Evolutionary conservation across 2,329 filamentous ascomycete species (phyloP).

Genomic region (Colletotrichum caudatum): DNA sequence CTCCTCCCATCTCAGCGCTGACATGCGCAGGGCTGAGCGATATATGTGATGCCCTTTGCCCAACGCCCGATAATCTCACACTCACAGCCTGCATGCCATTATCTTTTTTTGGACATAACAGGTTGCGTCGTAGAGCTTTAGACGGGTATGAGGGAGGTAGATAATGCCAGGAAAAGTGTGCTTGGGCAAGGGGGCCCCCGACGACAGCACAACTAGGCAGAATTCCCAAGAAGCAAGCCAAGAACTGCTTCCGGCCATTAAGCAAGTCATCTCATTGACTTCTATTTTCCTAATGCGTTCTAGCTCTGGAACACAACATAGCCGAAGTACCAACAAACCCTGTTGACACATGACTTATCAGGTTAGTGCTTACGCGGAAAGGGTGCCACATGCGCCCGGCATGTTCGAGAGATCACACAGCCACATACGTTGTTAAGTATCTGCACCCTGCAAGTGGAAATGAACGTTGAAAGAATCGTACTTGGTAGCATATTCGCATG

Average conservation of each 20-base stretch:
- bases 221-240: no score
- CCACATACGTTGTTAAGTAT: neutral
- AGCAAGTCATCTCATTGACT: neutral
- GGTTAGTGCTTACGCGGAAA: neutral
- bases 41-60: neutral
- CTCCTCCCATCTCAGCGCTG: neutral
- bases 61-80: neutral
- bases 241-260: neutral
- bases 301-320: neutral
- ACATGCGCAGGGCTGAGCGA: neutral
- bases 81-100: neutral
- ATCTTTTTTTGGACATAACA: conserved; percentile 6
- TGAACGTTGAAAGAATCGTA: no score
- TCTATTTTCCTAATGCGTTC: conserved; percentile 1
- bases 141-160: neutral
- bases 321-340: neutral
- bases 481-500: no score
- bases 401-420: neutral
- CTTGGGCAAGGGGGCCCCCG: no score
- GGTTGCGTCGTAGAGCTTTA: neutral
- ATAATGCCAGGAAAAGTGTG: neutral
- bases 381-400: neutral
- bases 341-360: no score
- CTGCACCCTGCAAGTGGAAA: neutral
- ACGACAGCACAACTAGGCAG: neutral